Conservation (phyloP, 2,329 filamentous ascomycete species). For the Aspergillus sp. region DNA sequence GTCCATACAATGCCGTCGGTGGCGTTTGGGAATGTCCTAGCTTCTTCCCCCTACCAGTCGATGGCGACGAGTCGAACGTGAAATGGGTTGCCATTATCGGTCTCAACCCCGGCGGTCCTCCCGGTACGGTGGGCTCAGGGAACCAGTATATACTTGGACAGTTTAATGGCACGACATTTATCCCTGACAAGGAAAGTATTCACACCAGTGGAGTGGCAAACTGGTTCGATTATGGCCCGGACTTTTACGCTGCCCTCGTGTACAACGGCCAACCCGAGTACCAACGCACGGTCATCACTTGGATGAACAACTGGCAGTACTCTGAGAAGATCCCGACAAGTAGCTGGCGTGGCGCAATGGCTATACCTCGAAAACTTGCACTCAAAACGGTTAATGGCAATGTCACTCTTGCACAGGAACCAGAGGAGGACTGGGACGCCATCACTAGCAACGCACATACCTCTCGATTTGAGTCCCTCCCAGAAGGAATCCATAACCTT, state of each 20-base stretch:
- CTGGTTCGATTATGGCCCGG: slow-evolving; percentile 32
- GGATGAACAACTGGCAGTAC: slow-evolving; percentile 36
- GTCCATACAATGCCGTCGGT: slow-evolving; percentile 25
- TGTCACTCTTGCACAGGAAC: slow-evolving; percentile 17
- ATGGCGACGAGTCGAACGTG: slow-evolving; percentile 14
- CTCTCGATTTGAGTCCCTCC: slow-evolving; percentile 6
- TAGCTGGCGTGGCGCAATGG: slow-evolving; percentile 31
- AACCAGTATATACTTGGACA: slow-evolving; percentile 31
- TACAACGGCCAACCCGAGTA: slow-evolving; percentile 24
- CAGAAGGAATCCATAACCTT: slow-evolving; percentile 16
- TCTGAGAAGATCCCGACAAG: slow-evolving; percentile 21
- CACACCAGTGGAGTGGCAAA: slow-evolving; percentile 19
- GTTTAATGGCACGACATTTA: slow-evolving; percentile 28
- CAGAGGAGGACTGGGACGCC: slow-evolving; percentile 11
- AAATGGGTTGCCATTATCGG: slow-evolving; percentile 29
- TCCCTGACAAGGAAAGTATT: slow-evolving; percentile 18
- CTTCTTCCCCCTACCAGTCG: slow-evolving; percentile 23
- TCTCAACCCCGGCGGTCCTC: slow-evolving; percentile 31
- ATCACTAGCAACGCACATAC: slow-evolving; percentile 1
- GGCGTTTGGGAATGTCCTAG: slow-evolving; percentile 33
- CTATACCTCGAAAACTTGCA: slow-evolving; percentile 21
- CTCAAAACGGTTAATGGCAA: slow-evolving; percentile 20
- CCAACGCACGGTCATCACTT: slow-evolving; percentile 21
- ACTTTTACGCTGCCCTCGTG: slow-evolving; percentile 28
- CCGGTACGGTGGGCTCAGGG: slow-evolving; percentile 28